Evolutionary conservation across 1,284 basidiomycete genomes (phyloP).

Genomic region (Heterobasidion annosum): DNA sequence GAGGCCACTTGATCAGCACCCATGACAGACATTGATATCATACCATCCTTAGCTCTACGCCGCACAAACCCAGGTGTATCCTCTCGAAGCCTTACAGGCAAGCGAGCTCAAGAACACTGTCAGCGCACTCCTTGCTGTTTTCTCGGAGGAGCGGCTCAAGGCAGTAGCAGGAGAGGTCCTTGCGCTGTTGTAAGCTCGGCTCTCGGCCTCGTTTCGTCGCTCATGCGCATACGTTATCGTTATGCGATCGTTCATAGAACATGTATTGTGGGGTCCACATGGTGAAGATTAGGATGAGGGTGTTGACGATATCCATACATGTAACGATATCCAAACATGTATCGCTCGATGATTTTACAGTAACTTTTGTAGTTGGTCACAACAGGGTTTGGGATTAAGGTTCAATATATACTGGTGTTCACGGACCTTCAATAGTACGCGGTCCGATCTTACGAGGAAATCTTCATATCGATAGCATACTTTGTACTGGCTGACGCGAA

Average conservation of each 20-base stretch:
- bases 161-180: conserved; percentile 40
- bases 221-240: background rate
- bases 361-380: background rate
- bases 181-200: conserved; percentile 1
- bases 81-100: conserved; percentile 28
- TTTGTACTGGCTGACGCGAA: background rate
- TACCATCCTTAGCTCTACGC: conserved; percentile 34
- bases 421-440: background rate
- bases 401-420: background rate
- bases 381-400: background rate
- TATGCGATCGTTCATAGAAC: no score
- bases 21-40: background rate
- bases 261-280: background rate
- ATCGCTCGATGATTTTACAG: no score
- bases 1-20: background rate
- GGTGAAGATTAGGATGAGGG: background rate
- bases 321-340: background rate
- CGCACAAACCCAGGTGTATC: conserved; percentile 26
- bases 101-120: conserved; percentile 32
- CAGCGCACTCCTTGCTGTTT: conserved; percentile 29
- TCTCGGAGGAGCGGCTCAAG: conserved; percentile 50
- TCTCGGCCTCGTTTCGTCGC: background rate
- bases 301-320: background rate
- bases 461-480: no score
- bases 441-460: no score